Conservation (phyloP, 2,329 filamentous ascomycete genomes). For the Monosporascus cannonballus region DNA sequence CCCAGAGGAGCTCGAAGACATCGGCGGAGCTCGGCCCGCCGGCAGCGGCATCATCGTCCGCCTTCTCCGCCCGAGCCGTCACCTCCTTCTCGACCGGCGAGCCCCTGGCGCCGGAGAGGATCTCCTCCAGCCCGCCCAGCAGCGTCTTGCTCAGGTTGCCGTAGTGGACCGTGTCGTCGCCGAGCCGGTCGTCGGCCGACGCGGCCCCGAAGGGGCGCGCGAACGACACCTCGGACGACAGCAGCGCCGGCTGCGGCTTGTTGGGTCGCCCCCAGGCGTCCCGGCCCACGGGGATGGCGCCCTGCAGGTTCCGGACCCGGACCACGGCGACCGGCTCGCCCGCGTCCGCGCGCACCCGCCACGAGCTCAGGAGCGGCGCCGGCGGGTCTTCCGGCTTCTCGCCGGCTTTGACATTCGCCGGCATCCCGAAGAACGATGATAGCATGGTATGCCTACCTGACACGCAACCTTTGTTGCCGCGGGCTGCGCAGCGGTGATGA, state of each 20-base stretch:
- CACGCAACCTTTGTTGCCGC: no score
- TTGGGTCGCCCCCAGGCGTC: conserved; percentile 62
- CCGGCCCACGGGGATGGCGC: conserved; percentile 47
- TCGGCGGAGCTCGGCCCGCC: conserved; percentile 15
- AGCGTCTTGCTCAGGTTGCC: conserved; percentile 64
- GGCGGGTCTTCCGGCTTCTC: conserved; percentile 17
- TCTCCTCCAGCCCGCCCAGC: conserved; percentile 35
- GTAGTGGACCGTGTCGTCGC: conserved; percentile 70
- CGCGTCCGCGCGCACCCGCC: conserved; percentile 31
- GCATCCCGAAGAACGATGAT: conserved; percentile 17
- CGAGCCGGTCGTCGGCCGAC: conserved; percentile 53
- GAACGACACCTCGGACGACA: conserved; percentile 57
- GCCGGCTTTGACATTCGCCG: conserved; percentile 10
- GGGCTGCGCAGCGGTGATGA: no score
- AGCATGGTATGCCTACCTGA: conserved; percentile 13
- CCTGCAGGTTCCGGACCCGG: conserved; percentile 55
- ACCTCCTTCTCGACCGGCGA: conserved; percentile 7
- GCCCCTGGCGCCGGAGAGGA: conserved; percentile 9
- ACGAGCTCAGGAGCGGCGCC: conserved; percentile 29
- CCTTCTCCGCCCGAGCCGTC: conserved; percentile 14
- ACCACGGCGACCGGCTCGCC: conserved; percentile 48
- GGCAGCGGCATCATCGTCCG: conserved; percentile 26
- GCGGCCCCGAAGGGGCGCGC: conserved; percentile 49
- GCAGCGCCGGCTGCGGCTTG: conserved; percentile 54
- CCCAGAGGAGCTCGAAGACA: conserved; percentile 32